Conservation (phyloP, 192 early-diverging fungal genomes). For the Piromyces finnis region DNA sequence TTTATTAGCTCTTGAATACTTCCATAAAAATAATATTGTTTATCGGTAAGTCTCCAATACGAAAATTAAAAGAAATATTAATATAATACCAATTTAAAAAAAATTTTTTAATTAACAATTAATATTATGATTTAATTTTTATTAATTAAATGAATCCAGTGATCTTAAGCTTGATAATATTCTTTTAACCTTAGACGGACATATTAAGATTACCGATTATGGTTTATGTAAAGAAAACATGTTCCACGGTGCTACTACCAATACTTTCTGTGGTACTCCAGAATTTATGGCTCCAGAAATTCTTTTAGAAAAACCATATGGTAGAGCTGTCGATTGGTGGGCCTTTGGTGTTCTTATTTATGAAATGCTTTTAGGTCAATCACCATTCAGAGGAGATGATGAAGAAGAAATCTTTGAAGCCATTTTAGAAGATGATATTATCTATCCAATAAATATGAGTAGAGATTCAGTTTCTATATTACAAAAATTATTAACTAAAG, state of each 20-base stretch:
- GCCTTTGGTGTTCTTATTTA: not conserved
- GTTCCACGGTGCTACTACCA: not conserved
- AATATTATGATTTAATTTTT: too few relatives aligned
- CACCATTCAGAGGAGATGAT: conserved; percentile 86
- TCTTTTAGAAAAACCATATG: not conserved
- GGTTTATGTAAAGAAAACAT: conserved; percentile 1
- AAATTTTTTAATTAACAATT: too few relatives aligned
- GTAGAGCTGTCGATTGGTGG: not conserved
- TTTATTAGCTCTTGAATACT: not conserved
- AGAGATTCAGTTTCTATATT: conserved; percentile 80
- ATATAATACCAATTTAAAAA: too few relatives aligned
- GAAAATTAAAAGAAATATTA: too few relatives aligned
- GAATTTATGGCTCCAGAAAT: not conserved
- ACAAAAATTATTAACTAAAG: conserved; percentile 77
- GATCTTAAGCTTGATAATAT: conserved; percentile 2
- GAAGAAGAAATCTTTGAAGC: conserved; percentile 98
- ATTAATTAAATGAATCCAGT: not conserved
- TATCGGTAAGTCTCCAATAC: not conserved
- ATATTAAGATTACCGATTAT: not conserved
- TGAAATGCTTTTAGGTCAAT: not conserved
- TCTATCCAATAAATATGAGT: conserved; percentile 87
- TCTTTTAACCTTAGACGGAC: not conserved
- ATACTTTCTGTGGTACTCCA: not conserved
- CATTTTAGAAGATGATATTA: conserved; percentile 86
- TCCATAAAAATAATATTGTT: not conserved